Percentiles rank a stretch among this genome's conserved stretches.
These are phyloP conservation scores for Nissolia schottii DNA, from an alignment of 306 rosid species.

Conservation along the genomic window DNA sequence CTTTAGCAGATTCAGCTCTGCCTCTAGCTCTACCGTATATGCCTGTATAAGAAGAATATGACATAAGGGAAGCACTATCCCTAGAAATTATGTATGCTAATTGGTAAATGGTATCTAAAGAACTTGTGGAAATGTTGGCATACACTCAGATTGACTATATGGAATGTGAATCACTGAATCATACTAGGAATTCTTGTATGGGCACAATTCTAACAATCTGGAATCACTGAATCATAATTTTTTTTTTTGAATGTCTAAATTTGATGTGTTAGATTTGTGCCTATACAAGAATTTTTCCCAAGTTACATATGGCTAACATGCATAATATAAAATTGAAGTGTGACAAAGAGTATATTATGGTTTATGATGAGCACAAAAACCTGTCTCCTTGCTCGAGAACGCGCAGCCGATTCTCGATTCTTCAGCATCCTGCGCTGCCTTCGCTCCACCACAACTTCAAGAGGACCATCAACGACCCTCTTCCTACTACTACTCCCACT, in stretches of 20 bases:
- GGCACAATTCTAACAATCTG: no score
- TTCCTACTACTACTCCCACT: slow-evolving; percentile 29
- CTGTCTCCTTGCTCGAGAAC: slow-evolving; percentile 81
- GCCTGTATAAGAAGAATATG: slow-evolving; percentile 44
- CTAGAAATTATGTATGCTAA: background rate
- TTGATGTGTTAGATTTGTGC: no score
- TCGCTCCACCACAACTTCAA: slow-evolving; percentile 54
- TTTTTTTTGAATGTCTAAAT: no score
- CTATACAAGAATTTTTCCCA: no score
- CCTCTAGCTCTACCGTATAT: slow-evolving; percentile 72
- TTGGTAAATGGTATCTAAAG: background rate
- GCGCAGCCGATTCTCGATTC: slow-evolving; percentile 81
- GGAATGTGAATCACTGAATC: no score
- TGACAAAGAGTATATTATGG: background rate
- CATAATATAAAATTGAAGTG: background rate
- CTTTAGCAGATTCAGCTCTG: slow-evolving; percentile 49
- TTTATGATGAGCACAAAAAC: slow-evolving; percentile 24
- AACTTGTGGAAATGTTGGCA: background rate
- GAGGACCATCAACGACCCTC: slow-evolving; percentile 52
- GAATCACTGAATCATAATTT: no score
- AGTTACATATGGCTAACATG: background rate
- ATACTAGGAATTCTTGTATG: no score
- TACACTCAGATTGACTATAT: background rate
- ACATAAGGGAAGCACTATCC: background rate
- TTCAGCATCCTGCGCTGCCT: slow-evolving; percentile 81